Base-by-base conservation (phyloP, 495 filamentous ascomycete genomes). In the Penicillium robsamsonii region DNA sequence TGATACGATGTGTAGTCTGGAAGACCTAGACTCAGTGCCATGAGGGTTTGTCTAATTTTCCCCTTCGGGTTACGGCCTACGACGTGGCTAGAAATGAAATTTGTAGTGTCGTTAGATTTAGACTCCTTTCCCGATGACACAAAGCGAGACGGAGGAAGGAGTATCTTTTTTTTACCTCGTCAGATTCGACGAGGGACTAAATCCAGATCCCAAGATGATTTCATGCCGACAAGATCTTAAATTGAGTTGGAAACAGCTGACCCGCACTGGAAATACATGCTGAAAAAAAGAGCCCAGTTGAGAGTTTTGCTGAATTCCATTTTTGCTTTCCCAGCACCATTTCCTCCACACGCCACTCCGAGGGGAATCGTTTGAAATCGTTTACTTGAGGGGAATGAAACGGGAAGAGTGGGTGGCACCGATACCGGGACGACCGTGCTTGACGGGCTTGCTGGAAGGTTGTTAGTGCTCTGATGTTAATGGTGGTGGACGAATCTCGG, bases 391-490 rank as follows among this genome's bases (percentile, higher is more conserved):
- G 78, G 92, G 92, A 85, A 97, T 97, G 85, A 97, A 97, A 85
- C 94, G 90, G 77, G 95, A 97, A 84, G 92, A 97, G 87, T 98
- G 94, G 64, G 94, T 98, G 69, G 94, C 94, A 92, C 94, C 94
- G 79, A 98, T 98, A 96, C 94, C 94, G 70, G 94, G 94, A 79
- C 94, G 82, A 86, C 94, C 94, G 87, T 98, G 94, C 90, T 97
- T 98, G 84, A 98, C 94, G 66, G 94, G 94, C 81, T 94, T 95
- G 88, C 92, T 96, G 70, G 72, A 57, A 57, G 58, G 56, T 48
- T 66, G 59, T 76, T 76, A 78, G 72, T 9, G 66, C 37, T 68
- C 50, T 27, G 31, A 22, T 18, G 46, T 30, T 0, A 33, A 7
- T 40, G 41, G 10, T 13, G 4, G 43, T 33, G 24, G 6, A n/a